Evolutionary conservation across 2,329 filamentous ascomycete species (phyloP), one percentile per base, ranked within the genome.

Genomic region (Dactylellina leptospora): DNA sequence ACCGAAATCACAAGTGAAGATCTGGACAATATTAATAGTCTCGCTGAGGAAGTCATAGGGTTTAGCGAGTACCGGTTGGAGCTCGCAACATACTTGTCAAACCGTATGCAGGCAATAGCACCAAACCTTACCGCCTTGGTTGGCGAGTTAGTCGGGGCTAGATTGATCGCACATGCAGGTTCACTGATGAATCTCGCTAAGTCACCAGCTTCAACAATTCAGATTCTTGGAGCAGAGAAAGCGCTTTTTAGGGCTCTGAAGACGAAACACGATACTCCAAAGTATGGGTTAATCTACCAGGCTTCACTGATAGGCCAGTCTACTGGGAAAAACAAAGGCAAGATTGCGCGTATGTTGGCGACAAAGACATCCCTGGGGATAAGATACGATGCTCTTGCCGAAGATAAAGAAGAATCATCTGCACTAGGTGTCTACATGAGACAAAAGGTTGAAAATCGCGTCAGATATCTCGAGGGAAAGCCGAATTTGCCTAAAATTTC

Each of bases 241-340:
- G 95, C 95, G 5, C 87, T 99, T 45, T 99, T 99, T 89, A 89
- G 95, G 78, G 95, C 95, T 18, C 85, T 99, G 75, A 99, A 99
- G 87, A 99, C 95, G 53, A 97, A 99, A 86, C 93, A 97, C 81
- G 92, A 97, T 79, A 99, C 95, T 38, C 95, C 95, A 79, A 99
- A 97, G 82, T 99, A 97, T 78, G 95, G 95, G 85, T 85, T 96
- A 75, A 91, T 96, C 80, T 96, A 95, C 83, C 90, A 96, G 81
- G 90, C 91, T 51, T 95, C 91, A 25, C 86, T 99, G 47, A 96
- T 99, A 75, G 96, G 95, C 45, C 95, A 99, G 83, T 95, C 95
- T 27, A 96, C 91, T 18, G 95, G 95, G 78, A 93, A 92, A 84
- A 97, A 97, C 85, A 99, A 99, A 88, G 95, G 95, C 78, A 99